Evolutionary conservation across 345 rosid genomes (phyloP), one percentile per base, ranked within the genome.

Genomic region (Moricandia moricandioides): DNA sequence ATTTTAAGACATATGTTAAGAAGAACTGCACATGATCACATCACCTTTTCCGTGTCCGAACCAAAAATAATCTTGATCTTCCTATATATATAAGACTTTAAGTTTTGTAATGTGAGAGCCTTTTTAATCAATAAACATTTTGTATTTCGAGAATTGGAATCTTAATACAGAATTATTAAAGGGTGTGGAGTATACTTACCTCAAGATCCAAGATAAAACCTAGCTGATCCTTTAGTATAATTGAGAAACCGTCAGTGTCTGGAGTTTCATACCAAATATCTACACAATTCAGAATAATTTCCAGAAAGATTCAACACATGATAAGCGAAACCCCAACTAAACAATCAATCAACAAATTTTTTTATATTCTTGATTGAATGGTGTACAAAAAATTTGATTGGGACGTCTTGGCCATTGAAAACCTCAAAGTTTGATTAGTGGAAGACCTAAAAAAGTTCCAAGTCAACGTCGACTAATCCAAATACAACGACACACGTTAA

Each of bases 391-490:
- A n/a, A n/a, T n/a, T n/a, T n/a, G n/a, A n/a, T n/a, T n/a, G n/a
- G n/a, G 72, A 74, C 61, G 45, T 75, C 13, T 27, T 4, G 21
- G 70, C 58, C 51, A 62, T 6, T 54, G n/a, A 52, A 62, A 76
- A 62, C 47, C 27, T 76, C 30, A 18, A 7, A 52, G 1, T 62
- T 30, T 14, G 56, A 54, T 54, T 24, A 64, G 79, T 65, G 75
- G 70, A 45, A 63, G 75, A 77, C 71, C 12, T 64, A 6, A 24
- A 70, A 70, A 31, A 56, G 2, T 8, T 52, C 0, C 7, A 49
- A n/a, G 80, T 70, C 75, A 63, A 62, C 3, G 75, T 11, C 31
- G 79, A 27, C 69, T 35, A 37, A 3, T 29, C 65, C 13, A 62
- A 55, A 29, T 9, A 69, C 49, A 62, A 2, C 3, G 37, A 9